Percentiles rank a stretch among this genome's conserved stretches.
Conservation (phyloP, 805 yeast species). For the Sungouiella thailandica region DNA sequence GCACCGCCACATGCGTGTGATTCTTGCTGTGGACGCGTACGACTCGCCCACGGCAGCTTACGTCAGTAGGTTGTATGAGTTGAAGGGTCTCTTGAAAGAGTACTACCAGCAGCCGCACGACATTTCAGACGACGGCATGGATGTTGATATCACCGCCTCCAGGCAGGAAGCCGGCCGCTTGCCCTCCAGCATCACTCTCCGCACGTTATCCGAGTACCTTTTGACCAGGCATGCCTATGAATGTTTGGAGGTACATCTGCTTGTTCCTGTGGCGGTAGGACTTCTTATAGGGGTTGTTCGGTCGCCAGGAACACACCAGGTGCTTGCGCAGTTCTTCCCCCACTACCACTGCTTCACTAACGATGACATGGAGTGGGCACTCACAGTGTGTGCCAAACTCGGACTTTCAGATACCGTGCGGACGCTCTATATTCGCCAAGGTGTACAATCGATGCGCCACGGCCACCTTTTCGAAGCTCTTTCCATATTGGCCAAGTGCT, state of each 20-base stretch:
- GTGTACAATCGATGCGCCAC: conserved; percentile 44
- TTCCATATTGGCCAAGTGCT: conserved; percentile 59
- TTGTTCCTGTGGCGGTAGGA: conserved; percentile 70
- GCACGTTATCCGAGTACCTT: conserved; percentile 49
- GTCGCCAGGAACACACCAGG: conserved; percentile 23
- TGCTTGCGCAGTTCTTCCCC: conserved; percentile 56
- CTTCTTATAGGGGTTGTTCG: conserved; percentile 41
- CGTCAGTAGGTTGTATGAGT: conserved; percentile 56
- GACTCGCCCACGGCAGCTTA: conserved; percentile 64
- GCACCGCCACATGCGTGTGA: conserved; percentile 51
- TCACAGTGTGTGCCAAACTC: conserved; percentile 66
- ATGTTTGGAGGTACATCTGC: conserved; percentile 45
- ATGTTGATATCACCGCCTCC: conserved; percentile 1
- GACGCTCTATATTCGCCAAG: conserved; percentile 47
- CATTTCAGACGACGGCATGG: neutral
- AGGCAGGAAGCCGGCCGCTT: conserved; percentile 1
- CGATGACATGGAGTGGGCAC: conserved; percentile 77
- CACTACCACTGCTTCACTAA: conserved; percentile 56
- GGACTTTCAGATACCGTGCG: conserved; percentile 55
- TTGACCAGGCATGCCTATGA: conserved; percentile 51
- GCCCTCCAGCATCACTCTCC: neutral
- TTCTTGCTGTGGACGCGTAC: conserved; percentile 54
- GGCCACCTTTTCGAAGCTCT: conserved; percentile 61
- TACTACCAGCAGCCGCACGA: conserved; percentile 22
- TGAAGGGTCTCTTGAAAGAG: conserved; percentile 50